Percentiles rank a stretch among this genome's conserved stretches.
Evolutionary conservation across 129 eudicot genomes (phyloP).

Genomic region (Tagetes patula): DNA sequence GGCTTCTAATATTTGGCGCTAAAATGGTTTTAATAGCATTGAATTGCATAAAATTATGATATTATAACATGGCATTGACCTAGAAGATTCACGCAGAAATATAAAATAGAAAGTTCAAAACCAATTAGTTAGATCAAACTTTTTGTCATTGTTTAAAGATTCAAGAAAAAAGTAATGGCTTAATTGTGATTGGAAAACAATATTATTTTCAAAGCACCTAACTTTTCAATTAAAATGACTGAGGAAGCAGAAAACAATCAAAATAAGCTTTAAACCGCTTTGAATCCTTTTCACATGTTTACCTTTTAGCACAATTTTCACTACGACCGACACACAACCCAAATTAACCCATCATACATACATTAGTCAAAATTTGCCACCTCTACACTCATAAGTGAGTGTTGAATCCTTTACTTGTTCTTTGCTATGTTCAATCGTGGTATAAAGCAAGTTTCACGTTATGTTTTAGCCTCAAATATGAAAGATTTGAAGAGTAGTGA

Average conservation of each 20-base stretch:
- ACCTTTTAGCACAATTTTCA: neutral
- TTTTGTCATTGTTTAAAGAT: neutral
- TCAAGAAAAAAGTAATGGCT: neutral
- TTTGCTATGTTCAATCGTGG: neutral
- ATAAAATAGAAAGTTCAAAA: neutral
- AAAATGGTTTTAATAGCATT: neutral
- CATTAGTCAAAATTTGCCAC: neutral
- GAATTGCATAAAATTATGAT: neutral
- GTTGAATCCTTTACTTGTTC: neutral
- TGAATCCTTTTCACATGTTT: neutral
- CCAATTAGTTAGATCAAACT: neutral
- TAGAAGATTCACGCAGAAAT: neutral
- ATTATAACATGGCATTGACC: neutral
- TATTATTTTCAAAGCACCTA: neutral
- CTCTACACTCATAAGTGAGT: neutral
- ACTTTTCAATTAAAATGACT: neutral
- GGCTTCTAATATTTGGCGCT: neutral
- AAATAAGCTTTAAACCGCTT: neutral
- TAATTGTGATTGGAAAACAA: neutral
- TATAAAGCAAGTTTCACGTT: neutral
- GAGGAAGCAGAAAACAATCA: neutral
- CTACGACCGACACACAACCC: neutral
- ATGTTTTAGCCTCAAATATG: neutral
- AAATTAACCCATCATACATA: neutral
- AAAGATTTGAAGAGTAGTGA: neutral